phyloP scores from a whole-genome alignment of 495 filamentous ascomycete species.

The Letharia lupina region DNA sequence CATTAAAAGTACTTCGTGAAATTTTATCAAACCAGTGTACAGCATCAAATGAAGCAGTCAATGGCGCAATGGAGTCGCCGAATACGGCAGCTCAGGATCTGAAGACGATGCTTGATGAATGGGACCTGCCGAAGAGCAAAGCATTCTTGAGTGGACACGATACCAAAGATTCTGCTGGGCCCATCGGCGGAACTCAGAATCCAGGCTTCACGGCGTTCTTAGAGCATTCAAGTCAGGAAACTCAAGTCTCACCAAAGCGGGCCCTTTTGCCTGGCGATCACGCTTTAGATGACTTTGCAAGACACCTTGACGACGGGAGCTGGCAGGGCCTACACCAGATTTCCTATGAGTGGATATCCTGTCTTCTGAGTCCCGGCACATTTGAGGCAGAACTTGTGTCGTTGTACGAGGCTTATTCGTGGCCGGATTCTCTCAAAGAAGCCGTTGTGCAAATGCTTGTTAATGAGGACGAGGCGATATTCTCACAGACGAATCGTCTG shows the following conservation, averaged over 20 bases:
- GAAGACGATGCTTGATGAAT: slow-evolving; percentile 43
- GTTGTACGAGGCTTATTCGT: slow-evolving; percentile 54
- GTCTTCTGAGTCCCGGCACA: slow-evolving; percentile 38
- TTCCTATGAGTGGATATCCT: slow-evolving; percentile 55
- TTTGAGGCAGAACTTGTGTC: slow-evolving; percentile 14
- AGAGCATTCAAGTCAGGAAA: slow-evolving; percentile 62
- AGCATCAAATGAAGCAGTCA: slow-evolving; percentile 19
- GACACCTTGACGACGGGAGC: slow-evolving; percentile 39
- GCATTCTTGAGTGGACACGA: slow-evolving; percentile 48
- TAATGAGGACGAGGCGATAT: slow-evolving; percentile 60
- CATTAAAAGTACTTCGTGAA: slow-evolving; percentile 35
- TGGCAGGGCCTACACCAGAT: slow-evolving; percentile 56
- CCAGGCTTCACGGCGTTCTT: slow-evolving; percentile 65
- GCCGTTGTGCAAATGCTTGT: slow-evolving; percentile 59
- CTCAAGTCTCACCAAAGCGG: slow-evolving; percentile 42
- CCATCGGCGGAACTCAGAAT: slow-evolving; percentile 43
- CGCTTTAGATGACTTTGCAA: slow-evolving; percentile 49
- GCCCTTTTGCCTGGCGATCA: slow-evolving; percentile 48
- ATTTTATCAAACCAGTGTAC: slow-evolving; percentile 22
- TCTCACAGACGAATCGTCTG: slow-evolving; percentile 41
- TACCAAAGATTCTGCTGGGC: slow-evolving; percentile 40
- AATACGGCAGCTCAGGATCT: slow-evolving; percentile 43
- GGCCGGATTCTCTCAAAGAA: slow-evolving; percentile 66
- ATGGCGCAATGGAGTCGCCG: slow-evolving; percentile 22
- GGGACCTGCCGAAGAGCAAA: slow-evolving; percentile 53